These are phyloP conservation scores for Juglanconis juglandina DNA, from an alignment of 2,329 filamentous ascomycete genomes.

Conservation along the genomic window DNA sequence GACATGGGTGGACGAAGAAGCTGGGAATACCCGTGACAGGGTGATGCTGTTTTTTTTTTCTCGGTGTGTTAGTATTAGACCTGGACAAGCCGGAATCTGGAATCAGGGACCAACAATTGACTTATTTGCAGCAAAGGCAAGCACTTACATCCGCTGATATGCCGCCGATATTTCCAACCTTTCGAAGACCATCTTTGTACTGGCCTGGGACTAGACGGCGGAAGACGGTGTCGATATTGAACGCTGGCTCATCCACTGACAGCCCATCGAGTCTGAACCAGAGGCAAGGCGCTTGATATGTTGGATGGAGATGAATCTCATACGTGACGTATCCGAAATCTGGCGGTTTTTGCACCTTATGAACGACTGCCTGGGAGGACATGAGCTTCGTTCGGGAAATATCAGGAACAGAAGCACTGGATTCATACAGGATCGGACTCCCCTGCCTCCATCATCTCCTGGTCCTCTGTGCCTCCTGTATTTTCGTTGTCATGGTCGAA, in stretches of 20 bases:
- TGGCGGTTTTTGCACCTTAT: slow-evolving; percentile 27
- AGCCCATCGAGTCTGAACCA: slow-evolving; percentile 68
- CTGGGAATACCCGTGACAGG: slow-evolving; percentile 72
- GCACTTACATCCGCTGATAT: slow-evolving; percentile 72
- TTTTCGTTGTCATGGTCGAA: slow-evolving; percentile 28
- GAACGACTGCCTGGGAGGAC: slow-evolving; percentile 38
- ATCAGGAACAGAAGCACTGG: neutral
- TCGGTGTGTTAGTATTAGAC: slow-evolving; percentile 42
- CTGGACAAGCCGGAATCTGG: slow-evolving; percentile 18
- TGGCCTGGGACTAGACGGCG: slow-evolving; percentile 65
- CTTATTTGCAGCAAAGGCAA: slow-evolving; percentile 25
- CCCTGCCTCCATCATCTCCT: slow-evolving; percentile 48
- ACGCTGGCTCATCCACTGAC: slow-evolving; percentile 51
- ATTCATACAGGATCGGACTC: slow-evolving; percentile 48
- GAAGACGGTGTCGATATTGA: slow-evolving; percentile 68
- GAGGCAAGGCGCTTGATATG: slow-evolving; percentile 70
- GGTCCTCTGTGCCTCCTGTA: slow-evolving; percentile 31
- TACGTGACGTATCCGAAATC: slow-evolving; percentile 57
- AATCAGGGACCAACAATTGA: slow-evolving; percentile 24
- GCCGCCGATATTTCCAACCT: slow-evolving; percentile 63
- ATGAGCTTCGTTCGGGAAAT: slow-evolving; percentile 2
- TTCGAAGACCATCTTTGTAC: slow-evolving; percentile 59
- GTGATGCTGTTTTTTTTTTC: slow-evolving; percentile 62
- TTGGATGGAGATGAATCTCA: slow-evolving; percentile 71
- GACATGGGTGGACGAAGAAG: slow-evolving; percentile 92